Evolutionary conservation across 169 alveolate species (phyloP).

Genomic region (Theileria luwenshuni): DNA sequence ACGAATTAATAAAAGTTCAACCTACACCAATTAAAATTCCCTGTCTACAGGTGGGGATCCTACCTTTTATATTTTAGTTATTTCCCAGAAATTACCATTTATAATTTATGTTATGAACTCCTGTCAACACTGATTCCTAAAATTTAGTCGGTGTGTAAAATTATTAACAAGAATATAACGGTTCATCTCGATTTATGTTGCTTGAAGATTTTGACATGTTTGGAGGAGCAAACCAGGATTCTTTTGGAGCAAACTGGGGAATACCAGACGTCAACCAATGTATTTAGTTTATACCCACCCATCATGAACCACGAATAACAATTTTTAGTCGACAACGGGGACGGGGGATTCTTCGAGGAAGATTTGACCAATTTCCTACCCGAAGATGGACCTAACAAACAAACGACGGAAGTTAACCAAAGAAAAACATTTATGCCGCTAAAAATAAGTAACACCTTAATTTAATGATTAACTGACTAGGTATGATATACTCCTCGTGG

Average conservation of each 20-base stretch:
- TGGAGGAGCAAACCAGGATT: slow-evolving; percentile 64
- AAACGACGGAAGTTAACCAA: not conserved
- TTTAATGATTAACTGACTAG: slow-evolving; percentile 5
- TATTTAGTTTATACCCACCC: slow-evolving; percentile 8
- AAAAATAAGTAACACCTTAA: slow-evolving; percentile 17
- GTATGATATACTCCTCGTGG: slow-evolving; percentile 61
- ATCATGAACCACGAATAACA: not conserved
- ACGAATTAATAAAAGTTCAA: too few relatives aligned
- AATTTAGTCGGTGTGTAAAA: not conserved
- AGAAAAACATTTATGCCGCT: slow-evolving; percentile 40
- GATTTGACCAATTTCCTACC: slow-evolving; percentile 35
- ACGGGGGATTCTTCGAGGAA: slow-evolving; percentile 38
- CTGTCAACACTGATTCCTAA: not conserved
- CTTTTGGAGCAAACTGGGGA: slow-evolving; percentile 68
- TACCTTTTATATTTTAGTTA: not conserved
- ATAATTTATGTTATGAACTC: not conserved
- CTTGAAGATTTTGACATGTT: slow-evolving; percentile 31
- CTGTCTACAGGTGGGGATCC: slow-evolving; percentile 32
- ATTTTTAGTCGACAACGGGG: slow-evolving; percentile 13
- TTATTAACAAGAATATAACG: not conserved
- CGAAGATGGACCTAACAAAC: slow-evolving; percentile 25
- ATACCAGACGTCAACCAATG: slow-evolving; percentile 51
- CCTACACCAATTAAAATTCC: too few relatives aligned
- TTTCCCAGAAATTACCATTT: slow-evolving; percentile 1
- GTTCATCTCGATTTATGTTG: not conserved